Evolutionary conservation across 2,329 filamentous ascomycete species (phyloP), one percentile per base, ranked within the genome.

Genomic region (Nemania bipapillata): DNA sequence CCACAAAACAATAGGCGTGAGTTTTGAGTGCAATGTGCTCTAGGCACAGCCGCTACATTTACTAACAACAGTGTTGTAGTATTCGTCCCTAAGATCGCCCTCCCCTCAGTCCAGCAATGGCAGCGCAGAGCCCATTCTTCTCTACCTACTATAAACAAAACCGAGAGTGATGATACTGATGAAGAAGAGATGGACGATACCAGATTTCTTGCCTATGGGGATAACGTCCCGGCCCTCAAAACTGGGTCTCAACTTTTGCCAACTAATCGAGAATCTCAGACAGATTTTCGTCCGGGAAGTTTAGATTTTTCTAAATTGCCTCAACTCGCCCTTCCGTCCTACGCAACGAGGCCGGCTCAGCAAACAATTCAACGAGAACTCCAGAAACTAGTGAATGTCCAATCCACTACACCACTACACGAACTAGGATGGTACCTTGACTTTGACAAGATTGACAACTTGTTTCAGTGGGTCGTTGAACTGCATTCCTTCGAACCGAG

Each of bases 401-500:
- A 97, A 77, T 79, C 86, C 0, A 81, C 78, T 11, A 88, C 85
- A 0, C 86, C 88, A 0, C 77, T 87, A 1, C 85, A 90, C 67
- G 87, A 91, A 67, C 85, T 96, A 0, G 94, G 94, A 17, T 97
- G 94, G 93, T 93, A 93, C 76, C 89, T 97, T 63, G 87, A 96
- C 75, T 84, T 86, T 55, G 81, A 83, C 5, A 86, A 87, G 57
- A 83, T 94, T 42, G 86, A 82, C 24, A 96, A 94, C 75, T 85
- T 94, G 70, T 97, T 96, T 75, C 93, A 96, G 75, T 97, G 94
- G 94, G 93, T 97, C 66, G 89, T 96, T 5, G 92, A 97, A 78
- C 83, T 97, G 1, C 94, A 97, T 78, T 92, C 90, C 50, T 97
- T 97, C 75, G 90, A 93, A 26, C 71, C 81, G 0, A 78, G 81